Evolutionary conservation across 805 yeast genomes (phyloP).

Genomic region (Candida chilensis): DNA sequence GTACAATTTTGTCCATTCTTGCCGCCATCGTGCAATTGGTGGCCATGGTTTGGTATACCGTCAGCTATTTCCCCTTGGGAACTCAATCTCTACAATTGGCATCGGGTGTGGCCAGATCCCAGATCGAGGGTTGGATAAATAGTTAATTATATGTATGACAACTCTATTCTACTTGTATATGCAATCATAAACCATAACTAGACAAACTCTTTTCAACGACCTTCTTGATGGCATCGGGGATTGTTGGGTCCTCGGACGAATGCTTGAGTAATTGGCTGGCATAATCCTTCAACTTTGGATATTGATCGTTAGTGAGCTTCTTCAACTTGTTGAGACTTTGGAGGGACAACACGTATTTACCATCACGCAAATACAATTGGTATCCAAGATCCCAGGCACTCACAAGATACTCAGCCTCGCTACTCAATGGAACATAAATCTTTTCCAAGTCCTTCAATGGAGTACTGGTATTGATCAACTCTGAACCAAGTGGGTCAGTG

Average conservation of each 20-base stretch:
- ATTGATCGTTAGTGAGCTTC: slow-evolving; percentile 10
- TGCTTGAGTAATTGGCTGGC: slow-evolving; percentile 14
- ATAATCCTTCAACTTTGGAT: slow-evolving; percentile 4
- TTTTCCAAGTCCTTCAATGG: slow-evolving; percentile 32
- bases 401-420: slow-evolving; percentile 28
- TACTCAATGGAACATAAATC: slow-evolving; percentile 22
- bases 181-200: too few species aligned
- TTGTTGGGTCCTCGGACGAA: slow-evolving; percentile 12
- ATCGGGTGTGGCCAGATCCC: slow-evolving; percentile 30
- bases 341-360: slow-evolving; percentile 34
- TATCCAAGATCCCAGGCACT: slow-evolving; percentile 34
- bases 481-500: slow-evolving; percentile 52
- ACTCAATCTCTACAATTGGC: slow-evolving; percentile 31
- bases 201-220: slow-evolving; percentile 30
- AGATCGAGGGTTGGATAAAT: slow-evolving; percentile 33
- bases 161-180: too few species aligned
- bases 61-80: slow-evolving; percentile 39
- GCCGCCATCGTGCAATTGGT: slow-evolving; percentile 30
- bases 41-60: slow-evolving; percentile 34
- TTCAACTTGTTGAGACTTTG: slow-evolving; percentile 33
- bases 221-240: slow-evolving; percentile 26
- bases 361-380: slow-evolving; percentile 19
- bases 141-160: too few species aligned
- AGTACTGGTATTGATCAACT: slow-evolving; percentile 18
- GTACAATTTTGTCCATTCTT: slow-evolving; percentile 25